phyloP scores from a whole-genome alignment of 1,284 basidiomycete genomes.

The Malassezia japonica region DNA sequence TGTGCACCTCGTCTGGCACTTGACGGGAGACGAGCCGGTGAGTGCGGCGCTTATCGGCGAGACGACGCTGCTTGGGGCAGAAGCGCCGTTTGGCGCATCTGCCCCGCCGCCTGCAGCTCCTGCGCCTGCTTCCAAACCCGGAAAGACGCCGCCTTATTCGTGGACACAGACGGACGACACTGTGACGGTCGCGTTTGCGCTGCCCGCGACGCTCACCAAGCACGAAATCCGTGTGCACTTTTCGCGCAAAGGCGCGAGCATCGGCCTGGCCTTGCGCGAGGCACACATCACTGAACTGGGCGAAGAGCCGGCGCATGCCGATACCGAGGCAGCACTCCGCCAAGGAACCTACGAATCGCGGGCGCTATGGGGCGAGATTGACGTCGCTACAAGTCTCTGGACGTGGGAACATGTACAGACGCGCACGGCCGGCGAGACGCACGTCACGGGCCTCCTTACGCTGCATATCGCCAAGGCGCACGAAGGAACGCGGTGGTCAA shows the following conservation, averaged over 20 bases:
- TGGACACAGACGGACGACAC: conserved; percentile 81
- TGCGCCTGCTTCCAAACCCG: background rate
- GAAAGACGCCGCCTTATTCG: conserved; percentile 55
- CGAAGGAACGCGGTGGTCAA: conserved; percentile 66
- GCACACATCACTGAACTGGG: background rate
- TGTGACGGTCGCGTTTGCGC: conserved; percentile 68
- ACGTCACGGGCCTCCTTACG: conserved; percentile 18
- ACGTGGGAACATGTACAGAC: conserved; percentile 24
- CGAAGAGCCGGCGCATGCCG: background rate
- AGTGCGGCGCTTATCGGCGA: background rate
- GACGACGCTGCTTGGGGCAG: conserved; percentile 1
- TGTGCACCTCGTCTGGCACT: conserved; percentile 1
- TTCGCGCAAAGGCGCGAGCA: conserved; percentile 58
- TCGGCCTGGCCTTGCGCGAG: conserved; percentile 52
- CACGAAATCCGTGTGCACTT: conserved; percentile 52
- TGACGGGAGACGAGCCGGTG: conserved; percentile 1
- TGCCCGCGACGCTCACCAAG: conserved; percentile 56
- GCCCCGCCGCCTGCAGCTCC: background rate
- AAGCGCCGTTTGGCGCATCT: background rate
- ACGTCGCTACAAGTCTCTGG: conserved; percentile 28
- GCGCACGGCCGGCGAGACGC: background rate
- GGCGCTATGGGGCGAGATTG: conserved; percentile 33
- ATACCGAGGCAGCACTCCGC: conserved; percentile 18
- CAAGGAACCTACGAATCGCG: conserved; percentile 24
- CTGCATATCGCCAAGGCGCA: conserved; percentile 39